These are phyloP conservation scores for Colletotrichum horii DNA, from an alignment of 2,329 filamentous ascomycete genomes.

Conservation along the genomic window DNA sequence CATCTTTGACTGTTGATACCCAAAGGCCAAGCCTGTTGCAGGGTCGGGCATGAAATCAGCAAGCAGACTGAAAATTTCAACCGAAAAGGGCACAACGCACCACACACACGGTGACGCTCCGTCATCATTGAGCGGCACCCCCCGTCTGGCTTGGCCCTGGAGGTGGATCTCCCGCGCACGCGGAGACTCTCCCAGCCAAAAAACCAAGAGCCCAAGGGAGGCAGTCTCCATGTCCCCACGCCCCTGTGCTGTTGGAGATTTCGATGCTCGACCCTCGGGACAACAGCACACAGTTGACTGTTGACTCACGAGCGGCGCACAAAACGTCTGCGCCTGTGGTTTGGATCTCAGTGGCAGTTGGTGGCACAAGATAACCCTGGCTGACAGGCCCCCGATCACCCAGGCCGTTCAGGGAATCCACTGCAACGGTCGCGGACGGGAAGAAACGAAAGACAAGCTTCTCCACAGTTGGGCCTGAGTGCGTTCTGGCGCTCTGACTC, in stretches of 20 bases:
- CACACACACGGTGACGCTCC: not conserved
- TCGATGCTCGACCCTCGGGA: not conserved
- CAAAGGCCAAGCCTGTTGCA: constrained; percentile 20
- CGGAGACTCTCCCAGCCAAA: not conserved
- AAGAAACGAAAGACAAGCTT: constrained; percentile 23
- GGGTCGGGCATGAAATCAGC: constrained; percentile 19
- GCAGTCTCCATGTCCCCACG: not conserved
- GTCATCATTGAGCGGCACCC: constrained; percentile 11
- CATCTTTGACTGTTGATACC: constrained; percentile 18
- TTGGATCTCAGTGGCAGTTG: not conserved
- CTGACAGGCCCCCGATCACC: not conserved
- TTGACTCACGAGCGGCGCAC: not conserved
- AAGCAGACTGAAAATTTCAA: not conserved
- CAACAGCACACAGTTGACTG: not conserved
- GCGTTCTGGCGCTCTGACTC: constrained; percentile 30
- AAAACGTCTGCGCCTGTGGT: not conserved
- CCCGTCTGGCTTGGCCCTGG: constrained; percentile 9
- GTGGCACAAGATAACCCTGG: not conserved
- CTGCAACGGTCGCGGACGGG: constrained; percentile 20
- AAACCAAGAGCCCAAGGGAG: not conserved
- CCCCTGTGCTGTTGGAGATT: not conserved
- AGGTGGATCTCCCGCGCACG: constrained; percentile 13
- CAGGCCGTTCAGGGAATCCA: not conserved
- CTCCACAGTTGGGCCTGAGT: constrained; percentile 43
- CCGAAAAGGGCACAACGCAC: constrained; percentile 11